These are phyloP conservation scores for Parastagonospora nodorum DNA, from an alignment of 2,329 filamentous ascomycete species.

Conservation along the genomic window DNA sequence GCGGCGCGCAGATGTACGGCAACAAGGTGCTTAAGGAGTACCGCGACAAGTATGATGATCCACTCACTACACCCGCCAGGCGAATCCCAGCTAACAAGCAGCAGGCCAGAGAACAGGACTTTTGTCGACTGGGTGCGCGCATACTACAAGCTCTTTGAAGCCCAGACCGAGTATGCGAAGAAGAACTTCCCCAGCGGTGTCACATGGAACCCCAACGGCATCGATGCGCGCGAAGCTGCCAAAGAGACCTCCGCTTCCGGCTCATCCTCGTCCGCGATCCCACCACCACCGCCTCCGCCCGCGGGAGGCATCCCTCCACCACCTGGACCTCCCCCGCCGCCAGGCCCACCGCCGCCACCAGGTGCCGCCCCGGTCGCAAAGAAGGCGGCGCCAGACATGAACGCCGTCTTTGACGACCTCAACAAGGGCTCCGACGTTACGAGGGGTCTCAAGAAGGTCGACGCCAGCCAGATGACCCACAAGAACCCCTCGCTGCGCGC, in stretches of 20 bases:
- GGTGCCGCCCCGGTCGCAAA: conserved; percentile 57
- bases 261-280: conserved; percentile 67
- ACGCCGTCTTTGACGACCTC: conserved; percentile 87
- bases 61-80: background rate
- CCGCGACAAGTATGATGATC: conserved; percentile 71
- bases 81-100: conserved; percentile 19
- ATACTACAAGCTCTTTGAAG: conserved; percentile 90
- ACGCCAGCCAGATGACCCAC: conserved; percentile 95
- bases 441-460: conserved; percentile 86
- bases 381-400: conserved; percentile 66
- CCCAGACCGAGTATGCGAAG: conserved; percentile 82
- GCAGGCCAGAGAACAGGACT: conserved; percentile 64
- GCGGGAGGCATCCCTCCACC: conserved; percentile 65
- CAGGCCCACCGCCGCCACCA: conserved; percentile 46
- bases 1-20: conserved; percentile 88
- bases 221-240: conserved; percentile 73
- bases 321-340: conserved; percentile 68
- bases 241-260: conserved; percentile 56
- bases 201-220: conserved; percentile 81
- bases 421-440: conserved; percentile 92
- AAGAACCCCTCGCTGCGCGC: conserved; percentile 91
- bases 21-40: conserved; percentile 91
- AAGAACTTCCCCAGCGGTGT: conserved; percentile 79
- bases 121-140: conserved; percentile 86
- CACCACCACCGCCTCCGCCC: conserved; percentile 66